Percentiles rank a stretch among this genome's conserved stretches.
Conservation (phyloP, 2,329 filamentous ascomycete genomes). For the Coniochaeta hoffmannii region DNA sequence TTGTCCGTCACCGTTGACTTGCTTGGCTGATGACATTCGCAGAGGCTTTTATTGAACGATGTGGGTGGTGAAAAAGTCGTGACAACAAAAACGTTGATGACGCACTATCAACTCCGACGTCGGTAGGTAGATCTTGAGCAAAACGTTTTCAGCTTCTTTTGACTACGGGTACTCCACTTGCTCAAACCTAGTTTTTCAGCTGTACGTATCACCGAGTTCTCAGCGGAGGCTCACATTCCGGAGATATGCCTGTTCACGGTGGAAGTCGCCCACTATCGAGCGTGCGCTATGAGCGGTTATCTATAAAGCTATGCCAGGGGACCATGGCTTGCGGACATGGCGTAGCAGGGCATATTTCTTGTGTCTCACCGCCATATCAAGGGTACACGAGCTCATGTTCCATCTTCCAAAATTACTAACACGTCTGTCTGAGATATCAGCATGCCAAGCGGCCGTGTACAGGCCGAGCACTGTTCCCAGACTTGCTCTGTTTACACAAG, state of each 20-base stretch:
- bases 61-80: not conserved
- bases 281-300: too few relatives aligned
- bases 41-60: not conserved
- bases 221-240: too few relatives aligned
- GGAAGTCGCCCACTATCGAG: too few relatives aligned
- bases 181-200: not conserved
- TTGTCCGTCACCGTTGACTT: not conserved
- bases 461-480: not conserved
- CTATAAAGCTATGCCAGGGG: too few relatives aligned
- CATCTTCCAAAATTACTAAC: too few relatives aligned
- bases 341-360: too few relatives aligned
- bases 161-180: not conserved
- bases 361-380: too few relatives aligned
- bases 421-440: not conserved
- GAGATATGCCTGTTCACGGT: too few relatives aligned
- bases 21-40: not conserved
- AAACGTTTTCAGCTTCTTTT: not conserved
- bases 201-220: not conserved
- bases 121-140: not conserved
- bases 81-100: not conserved
- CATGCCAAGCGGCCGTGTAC: not conserved
- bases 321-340: too few relatives aligned
- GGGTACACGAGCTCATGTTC: too few relatives aligned
- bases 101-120: not conserved
- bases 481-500: too few relatives aligned